Percentiles rank a stretch among this genome's conserved stretches.
These are phyloP conservation scores for Diplodia corticola DNA, from an alignment of 2,329 filamentous ascomycete species.

Conservation along the genomic window DNA sequence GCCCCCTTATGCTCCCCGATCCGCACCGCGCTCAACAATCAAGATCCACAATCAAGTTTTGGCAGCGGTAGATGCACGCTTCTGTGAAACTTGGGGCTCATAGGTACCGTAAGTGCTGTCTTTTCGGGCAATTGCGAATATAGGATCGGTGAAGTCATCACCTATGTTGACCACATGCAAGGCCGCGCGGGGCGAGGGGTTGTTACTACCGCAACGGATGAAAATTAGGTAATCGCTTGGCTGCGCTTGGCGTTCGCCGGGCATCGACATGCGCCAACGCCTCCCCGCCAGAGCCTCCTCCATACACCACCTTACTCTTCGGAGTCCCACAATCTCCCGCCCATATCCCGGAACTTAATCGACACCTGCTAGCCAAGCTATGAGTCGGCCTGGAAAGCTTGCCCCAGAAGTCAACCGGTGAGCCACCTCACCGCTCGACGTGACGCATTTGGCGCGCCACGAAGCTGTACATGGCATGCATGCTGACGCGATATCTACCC, in stretches of 20 bases:
- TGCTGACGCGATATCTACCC: conserved; percentile 32
- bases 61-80: not conserved
- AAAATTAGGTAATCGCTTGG: not conserved
- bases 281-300: conserved; percentile 18
- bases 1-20: not conserved
- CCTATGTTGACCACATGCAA: not conserved
- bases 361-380: conserved; percentile 59
- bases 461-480: conserved; percentile 26
- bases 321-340: conserved; percentile 24
- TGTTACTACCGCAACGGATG: not conserved
- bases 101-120: not conserved
- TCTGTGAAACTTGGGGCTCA: not conserved
- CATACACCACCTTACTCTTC: conserved; percentile 21
- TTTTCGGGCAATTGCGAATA: not conserved
- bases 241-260: not conserved
- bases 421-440: conserved; percentile 37
- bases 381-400: conserved; percentile 96
- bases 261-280: conserved; percentile 17
- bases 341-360: conserved; percentile 24
- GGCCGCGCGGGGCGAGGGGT: not conserved
- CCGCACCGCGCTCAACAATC: not conserved
- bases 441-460: conserved; percentile 22
- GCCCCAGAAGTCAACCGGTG: conserved; percentile 99
- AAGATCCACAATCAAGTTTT: not conserved
- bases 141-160: not conserved